Base-by-base conservation (phyloP, 345 rosid species). In the Lepidium africanum region DNA sequence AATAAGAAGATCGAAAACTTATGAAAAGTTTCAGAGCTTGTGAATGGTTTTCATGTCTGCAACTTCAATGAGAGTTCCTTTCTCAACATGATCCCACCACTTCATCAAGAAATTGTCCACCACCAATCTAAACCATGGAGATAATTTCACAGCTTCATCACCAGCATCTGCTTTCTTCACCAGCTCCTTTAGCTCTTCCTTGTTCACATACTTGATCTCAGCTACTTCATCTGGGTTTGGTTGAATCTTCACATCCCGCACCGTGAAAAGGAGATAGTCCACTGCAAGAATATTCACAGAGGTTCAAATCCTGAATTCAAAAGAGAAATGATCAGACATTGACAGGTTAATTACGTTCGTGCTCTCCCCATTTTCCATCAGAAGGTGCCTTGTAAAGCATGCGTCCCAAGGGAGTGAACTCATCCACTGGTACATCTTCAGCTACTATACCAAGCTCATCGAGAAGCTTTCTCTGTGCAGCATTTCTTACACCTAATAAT, bases 311-410 rank as follows among this genome's bases (percentile, higher is more conserved):
- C 2, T 8, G 3, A 6, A 37, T 14, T 56, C 40, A 46, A 50
- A 32, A 38, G 41, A 33, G 16, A 65, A 9, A 40, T 14, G 40
- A 52, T 51, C 43, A 63, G 35, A 52, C 21, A 52, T 54, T 41
- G 41, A 45, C 37, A 12, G 9, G 35, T 25, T 33, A 13, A 51
- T 80, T 84, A 93, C 99, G 86, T 86, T 93, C 96, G 67, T 93
- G 99, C 80, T 93, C 97, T 43, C 97, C 98, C 97, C 98, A 93
- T 71, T 87, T 88, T 61, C 97, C 97, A 70, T 90, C 99, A 46
- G 97, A 93, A 80, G 98, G 92, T 43, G 97, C 97, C 85, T 90
- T 93, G 81, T 93, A 93, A 23, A 87, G 87, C 1, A 90, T 87
- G 47, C 98, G 90, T n/a, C 89, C 85, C 52, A 93, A 69, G 0